Evolutionary conservation across 345 rosid species (phyloP).

Genomic region (Populus simonii): DNA sequence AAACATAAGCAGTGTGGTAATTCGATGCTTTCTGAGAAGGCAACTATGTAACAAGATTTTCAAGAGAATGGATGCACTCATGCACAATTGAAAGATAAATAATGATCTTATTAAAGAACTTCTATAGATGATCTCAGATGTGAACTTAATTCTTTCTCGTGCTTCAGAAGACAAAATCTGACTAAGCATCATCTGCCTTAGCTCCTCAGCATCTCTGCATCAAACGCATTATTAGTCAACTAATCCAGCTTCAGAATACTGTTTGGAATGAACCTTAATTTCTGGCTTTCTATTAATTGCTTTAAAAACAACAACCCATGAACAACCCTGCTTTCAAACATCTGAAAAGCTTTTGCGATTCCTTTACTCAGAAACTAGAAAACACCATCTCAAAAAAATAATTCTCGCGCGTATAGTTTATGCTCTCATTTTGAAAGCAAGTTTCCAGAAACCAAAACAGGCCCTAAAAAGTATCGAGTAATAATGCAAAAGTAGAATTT

Average conservation of each 20-base stretch:
- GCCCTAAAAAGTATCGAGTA: not conserved
- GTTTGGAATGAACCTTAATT: not conserved
- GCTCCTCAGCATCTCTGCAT: slow-evolving; percentile 90
- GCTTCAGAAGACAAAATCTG: slow-evolving; percentile 87
- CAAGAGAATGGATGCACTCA: too few species aligned
- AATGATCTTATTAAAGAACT: too few species aligned
- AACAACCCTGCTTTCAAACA: not conserved
- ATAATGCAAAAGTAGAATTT: not conserved
- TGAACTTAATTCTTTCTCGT: slow-evolving; percentile 73
- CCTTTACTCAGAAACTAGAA: not conserved
- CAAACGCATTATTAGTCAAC: slow-evolving; percentile 2
- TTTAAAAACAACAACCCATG: not conserved
- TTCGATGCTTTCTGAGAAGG: not conserved
- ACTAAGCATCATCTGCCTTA: slow-evolving; percentile 90
- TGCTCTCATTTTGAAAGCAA: not conserved
- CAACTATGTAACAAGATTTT: not conserved
- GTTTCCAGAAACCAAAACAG: not conserved
- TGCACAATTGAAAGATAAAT: too few species aligned
- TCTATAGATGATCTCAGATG: not conserved
- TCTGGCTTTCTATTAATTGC: too few species aligned
- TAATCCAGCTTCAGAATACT: not conserved
- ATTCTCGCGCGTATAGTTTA: not conserved
- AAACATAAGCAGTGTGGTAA: not conserved
- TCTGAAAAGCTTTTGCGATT: too few species aligned
- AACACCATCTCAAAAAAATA: not conserved